Conservation (phyloP, 495 filamentous ascomycete species). For the Tuber indicum region DNA sequence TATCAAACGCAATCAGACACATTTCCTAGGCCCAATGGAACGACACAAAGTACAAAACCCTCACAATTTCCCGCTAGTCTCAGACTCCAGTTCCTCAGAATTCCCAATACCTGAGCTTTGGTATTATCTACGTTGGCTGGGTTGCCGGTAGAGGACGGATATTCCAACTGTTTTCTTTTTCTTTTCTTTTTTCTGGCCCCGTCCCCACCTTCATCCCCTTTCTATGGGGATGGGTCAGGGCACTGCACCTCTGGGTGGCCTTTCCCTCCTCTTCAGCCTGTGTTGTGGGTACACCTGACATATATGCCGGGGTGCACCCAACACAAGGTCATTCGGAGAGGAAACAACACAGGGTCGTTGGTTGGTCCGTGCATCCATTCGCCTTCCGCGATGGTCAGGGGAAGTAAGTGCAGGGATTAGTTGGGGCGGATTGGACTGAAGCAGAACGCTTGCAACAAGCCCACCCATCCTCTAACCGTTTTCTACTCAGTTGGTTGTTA, state of each 20-base stretch:
- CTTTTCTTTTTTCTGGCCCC: background rate
- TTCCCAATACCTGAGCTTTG: background rate
- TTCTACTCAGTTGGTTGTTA: background rate
- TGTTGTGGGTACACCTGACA: constrained; percentile 4
- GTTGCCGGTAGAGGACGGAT: background rate
- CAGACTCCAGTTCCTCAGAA: background rate
- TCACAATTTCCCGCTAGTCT: background rate
- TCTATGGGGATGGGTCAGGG: background rate
- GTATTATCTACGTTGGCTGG: background rate
- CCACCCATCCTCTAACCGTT: background rate
- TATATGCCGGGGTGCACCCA: background rate
- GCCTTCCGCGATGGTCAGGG: background rate
- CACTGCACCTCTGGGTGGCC: background rate
- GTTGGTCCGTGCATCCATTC: background rate
- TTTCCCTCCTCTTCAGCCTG: background rate
- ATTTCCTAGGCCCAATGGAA: background rate
- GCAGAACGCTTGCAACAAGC: background rate
- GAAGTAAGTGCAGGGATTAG: background rate
- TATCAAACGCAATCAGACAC: constrained; percentile 1
- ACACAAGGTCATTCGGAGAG: background rate
- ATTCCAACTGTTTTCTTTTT: background rate
- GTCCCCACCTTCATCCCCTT: background rate
- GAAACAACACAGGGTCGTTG: background rate
- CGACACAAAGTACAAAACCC: constrained; percentile 1
- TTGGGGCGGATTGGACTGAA: background rate